Percentiles rank a stretch among this genome's conserved stretches.
Conservation (phyloP, 768 basidiomycete genomes). For the Suillus subluteus region DNA sequence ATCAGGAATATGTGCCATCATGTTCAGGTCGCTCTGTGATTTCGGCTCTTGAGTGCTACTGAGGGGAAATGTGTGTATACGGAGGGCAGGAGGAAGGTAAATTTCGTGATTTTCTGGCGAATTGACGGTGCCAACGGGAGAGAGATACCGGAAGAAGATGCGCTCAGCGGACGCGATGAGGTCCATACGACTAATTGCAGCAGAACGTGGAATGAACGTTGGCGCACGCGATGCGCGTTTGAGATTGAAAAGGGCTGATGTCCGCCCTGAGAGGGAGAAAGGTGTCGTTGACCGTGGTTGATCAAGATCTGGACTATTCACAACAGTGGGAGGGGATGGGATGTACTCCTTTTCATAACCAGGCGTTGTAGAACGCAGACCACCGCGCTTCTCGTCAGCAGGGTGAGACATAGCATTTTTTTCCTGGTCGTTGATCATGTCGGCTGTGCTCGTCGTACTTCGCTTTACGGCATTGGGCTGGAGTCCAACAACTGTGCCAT, state of each 20-base stretch:
- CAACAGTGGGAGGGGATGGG: constrained; percentile 52
- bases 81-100: constrained; percentile 91
- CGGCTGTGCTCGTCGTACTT: constrained; percentile 81
- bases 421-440: constrained; percentile 71
- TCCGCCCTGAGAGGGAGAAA: constrained; percentile 75
- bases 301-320: constrained; percentile 42
- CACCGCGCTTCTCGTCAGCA: constrained; percentile 49
- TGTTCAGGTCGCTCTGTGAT: constrained; percentile 62
- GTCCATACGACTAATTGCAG: constrained; percentile 88
- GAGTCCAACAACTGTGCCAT: constrained; percentile 85
- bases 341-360: constrained; percentile 37
- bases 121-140: constrained; percentile 74
- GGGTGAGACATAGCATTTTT: constrained; percentile 59
- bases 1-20: constrained; percentile 92
- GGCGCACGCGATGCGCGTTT: constrained; percentile 87
- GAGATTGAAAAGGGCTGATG: constrained; percentile 75
- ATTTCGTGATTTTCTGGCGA: constrained; percentile 95
- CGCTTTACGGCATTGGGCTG: constrained; percentile 67
- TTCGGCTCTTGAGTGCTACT: constrained; percentile 74
- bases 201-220: constrained; percentile 89
- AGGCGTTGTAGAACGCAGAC: constrained; percentile 54
- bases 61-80: constrained; percentile 89
- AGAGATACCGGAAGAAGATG: constrained; percentile 94
- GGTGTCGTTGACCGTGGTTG: constrained; percentile 75
- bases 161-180: constrained; percentile 93